A percentile compares a stretch with the other conserved stretches of the same genome.
Conservation (phyloP, 1,139 yeast genomes). For the Saccharomycopsis hybrid region DNA sequence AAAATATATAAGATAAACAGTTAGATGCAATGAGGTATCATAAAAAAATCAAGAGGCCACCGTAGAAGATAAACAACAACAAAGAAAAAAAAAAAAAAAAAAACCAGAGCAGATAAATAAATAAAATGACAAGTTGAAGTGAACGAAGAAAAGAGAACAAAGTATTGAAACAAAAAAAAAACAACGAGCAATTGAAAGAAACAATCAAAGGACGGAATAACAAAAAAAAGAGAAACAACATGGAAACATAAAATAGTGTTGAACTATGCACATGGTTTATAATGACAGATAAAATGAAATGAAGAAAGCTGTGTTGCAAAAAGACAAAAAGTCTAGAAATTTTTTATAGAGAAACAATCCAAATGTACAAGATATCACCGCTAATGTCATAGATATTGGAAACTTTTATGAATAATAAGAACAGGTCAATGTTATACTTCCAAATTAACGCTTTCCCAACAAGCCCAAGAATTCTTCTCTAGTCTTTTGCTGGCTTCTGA, state of each 20-base stretch:
- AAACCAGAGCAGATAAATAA: not conserved
- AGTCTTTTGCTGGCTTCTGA: slow-evolving; percentile 88
- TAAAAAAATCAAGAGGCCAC: too few relatives aligned
- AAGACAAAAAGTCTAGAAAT: not conserved
- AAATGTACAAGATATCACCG: too few relatives aligned
- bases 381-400: too few relatives aligned
- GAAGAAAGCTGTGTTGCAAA: not conserved
- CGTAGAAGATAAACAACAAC: too few relatives aligned
- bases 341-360: not conserved
- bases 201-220: not conserved
- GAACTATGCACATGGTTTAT: not conserved
- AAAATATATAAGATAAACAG: too few relatives aligned
- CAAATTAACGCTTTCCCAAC: not conserved
- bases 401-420: not conserved
- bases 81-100: too few relatives aligned
- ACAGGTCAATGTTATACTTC: not conserved
- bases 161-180: not conserved
- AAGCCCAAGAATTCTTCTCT: slow-evolving; percentile 77
- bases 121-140: not conserved
- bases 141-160: not conserved
- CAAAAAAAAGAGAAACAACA: not conserved
- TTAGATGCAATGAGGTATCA: too few relatives aligned
- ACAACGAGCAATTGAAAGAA: not conserved
- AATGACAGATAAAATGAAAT: not conserved
- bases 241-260: not conserved